Evolutionary conservation across 768 basidiomycete species (phyloP), one percentile per base, ranked within the genome.

Genomic region (Infundibulicybe gibba): DNA sequence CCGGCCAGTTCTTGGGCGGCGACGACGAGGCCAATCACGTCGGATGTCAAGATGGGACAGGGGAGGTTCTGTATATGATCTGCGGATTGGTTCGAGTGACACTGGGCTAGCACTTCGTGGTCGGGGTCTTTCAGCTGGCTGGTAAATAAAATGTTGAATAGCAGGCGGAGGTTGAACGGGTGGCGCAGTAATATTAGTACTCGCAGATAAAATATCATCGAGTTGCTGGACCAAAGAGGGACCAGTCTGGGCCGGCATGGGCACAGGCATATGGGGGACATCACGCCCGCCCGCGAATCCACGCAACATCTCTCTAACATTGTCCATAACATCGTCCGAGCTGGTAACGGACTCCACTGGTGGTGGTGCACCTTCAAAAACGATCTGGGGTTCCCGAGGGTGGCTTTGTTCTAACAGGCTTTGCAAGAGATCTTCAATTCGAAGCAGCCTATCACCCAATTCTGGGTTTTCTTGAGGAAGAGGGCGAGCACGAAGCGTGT

Each of bases 211-310:
- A 31, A 87, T 71, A 6, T 83, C 80, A 48, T 81, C 76, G 4
- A 88, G 61, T 44, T 80, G 76, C 42, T 84, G 75, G 8, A 78
- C 77, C 32, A 87, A 65, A 0, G 83, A 77, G 3, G 69, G 76
- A 6, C 76, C 77, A 21, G 70, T 53, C 5, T 71, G 72, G 4
- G 71, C 60, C 5, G 80, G 72, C 8, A 69, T 61, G 5, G 77
- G 75, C n/a, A 79, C 64, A 0, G 75, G 72, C 58, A 61, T 65
- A 48, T 62, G 63, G 11, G 52, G 60, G 13, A 44, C 48, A 19
- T 31, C 12, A 20, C 31, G 35, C 17, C 35, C 35, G n/a, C 35
- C 10, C 35, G 17, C 46, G 4, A 62, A 53, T 15, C 53, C 56
- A 6, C 41, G 56, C 15, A 66, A 45, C 32, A 63, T 30, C 46